These are phyloP conservation scores for Trichoderma endophyticum DNA, from an alignment of 2,329 filamentous ascomycete genomes.

Conservation along the genomic window DNA sequence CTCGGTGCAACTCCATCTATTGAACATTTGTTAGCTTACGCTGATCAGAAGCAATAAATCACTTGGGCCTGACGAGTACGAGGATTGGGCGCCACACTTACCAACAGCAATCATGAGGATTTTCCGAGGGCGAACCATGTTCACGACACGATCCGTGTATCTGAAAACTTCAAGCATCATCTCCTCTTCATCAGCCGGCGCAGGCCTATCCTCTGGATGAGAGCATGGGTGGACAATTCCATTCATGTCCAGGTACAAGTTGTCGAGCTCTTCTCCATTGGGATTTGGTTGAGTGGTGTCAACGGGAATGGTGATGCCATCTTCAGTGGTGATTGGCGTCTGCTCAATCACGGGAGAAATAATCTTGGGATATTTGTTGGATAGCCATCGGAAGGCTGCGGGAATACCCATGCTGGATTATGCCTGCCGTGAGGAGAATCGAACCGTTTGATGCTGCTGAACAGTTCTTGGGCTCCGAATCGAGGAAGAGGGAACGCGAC, in stretches of 20 bases:
- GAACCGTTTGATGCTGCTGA: neutral
- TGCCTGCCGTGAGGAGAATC: neutral
- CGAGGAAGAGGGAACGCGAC: neutral
- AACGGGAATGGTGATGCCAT: slow-evolving; percentile 80
- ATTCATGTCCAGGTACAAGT: slow-evolving; percentile 98
- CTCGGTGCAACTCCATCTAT: slow-evolving; percentile 94
- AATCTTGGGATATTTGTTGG: slow-evolving; percentile 96
- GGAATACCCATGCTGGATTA: slow-evolving; percentile 76
- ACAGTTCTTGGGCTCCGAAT: neutral
- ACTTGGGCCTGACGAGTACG: neutral
- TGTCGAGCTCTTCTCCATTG: slow-evolving; percentile 97
- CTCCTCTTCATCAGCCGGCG: slow-evolving; percentile 91
- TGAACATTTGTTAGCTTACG: neutral
- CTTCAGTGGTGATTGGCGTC: slow-evolving; percentile 69
- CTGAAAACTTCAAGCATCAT: slow-evolving; percentile 99
- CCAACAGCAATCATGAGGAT: slow-evolving; percentile 95
- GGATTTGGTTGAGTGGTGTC: slow-evolving; percentile 84
- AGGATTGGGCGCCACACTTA: slow-evolving; percentile 42
- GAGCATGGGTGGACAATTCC: slow-evolving; percentile 99
- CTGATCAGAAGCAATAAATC: neutral
- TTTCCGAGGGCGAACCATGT: slow-evolving; percentile 96
- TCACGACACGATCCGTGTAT: slow-evolving; percentile 97
- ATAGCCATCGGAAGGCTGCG: slow-evolving; percentile 93
- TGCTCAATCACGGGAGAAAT: slow-evolving; percentile 90
- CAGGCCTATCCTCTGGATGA: slow-evolving; percentile 88